phyloP scores from a whole-genome alignment of 1,139 yeast genomes.

The Suhomyces maxii region DNA sequence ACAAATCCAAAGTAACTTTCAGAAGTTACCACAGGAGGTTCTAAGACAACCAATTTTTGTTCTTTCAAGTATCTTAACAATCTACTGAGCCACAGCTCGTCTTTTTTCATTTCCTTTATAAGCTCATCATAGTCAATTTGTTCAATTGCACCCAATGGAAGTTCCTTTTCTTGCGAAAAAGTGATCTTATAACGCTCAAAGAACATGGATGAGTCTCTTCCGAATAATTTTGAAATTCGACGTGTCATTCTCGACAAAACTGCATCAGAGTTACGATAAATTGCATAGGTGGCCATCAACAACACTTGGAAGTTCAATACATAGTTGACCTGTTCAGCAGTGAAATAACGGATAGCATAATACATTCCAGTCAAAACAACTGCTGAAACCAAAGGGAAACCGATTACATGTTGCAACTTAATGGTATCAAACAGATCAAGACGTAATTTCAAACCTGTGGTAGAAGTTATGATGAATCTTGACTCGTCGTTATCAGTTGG shows the following conservation, averaged over 20 bases:
- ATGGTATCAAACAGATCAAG: slow-evolving; percentile 8
- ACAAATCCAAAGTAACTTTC: slow-evolving; percentile 28
- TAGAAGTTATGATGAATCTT: slow-evolving; percentile 17
- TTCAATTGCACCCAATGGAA: slow-evolving; percentile 26
- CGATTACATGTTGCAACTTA: slow-evolving; percentile 26
- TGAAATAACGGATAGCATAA: slow-evolving; percentile 23
- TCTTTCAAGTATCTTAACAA: slow-evolving; percentile 16
- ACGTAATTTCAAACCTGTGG: slow-evolving; percentile 15
- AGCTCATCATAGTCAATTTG: slow-evolving; percentile 13
- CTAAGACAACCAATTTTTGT: slow-evolving; percentile 18
- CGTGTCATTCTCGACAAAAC: slow-evolving; percentile 5
- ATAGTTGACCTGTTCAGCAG: slow-evolving; percentile 26
- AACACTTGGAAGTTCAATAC: slow-evolving; percentile 22
- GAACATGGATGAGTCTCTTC: slow-evolving; percentile 8
- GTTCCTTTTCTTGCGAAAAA: slow-evolving; percentile 18
- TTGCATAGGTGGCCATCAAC: not conserved
- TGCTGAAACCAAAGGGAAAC: slow-evolving; percentile 45
- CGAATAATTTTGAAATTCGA: slow-evolving; percentile 4
- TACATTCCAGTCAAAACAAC: slow-evolving; percentile 34
- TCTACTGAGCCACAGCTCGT: slow-evolving; percentile 17
- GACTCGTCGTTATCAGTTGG: slow-evolving; percentile 45
- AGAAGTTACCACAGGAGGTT: slow-evolving; percentile 18
- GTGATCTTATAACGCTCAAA: slow-evolving; percentile 23
- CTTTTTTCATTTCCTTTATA: slow-evolving; percentile 10
- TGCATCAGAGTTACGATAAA: slow-evolving; percentile 5